Conservation (phyloP, 345 rosid species). For the Iberis pinnata region DNA sequence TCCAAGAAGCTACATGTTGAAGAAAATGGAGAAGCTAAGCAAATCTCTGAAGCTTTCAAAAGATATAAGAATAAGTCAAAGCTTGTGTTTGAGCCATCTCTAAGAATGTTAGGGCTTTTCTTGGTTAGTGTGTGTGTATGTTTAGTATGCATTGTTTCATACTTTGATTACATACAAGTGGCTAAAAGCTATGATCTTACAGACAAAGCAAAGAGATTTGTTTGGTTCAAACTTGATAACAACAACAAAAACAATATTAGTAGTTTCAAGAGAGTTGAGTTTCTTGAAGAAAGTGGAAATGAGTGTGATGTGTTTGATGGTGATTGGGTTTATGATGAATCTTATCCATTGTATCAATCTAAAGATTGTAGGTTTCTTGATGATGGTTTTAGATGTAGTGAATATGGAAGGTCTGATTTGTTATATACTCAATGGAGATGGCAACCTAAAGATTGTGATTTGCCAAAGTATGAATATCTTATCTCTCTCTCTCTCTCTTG, state of each 20-base stretch:
- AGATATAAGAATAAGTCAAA: constrained; percentile 58
- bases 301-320: constrained; percentile 78
- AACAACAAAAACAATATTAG: not conserved
- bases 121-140: constrained; percentile 41
- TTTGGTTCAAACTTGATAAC: constrained; percentile 46
- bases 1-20: constrained; percentile 45
- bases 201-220: constrained; percentile 49
- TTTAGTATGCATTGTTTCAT: constrained; percentile 53
- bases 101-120: constrained; percentile 62
- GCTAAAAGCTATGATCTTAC: constrained; percentile 42
- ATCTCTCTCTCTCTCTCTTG: not conserved
- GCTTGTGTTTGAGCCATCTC: constrained; percentile 55
- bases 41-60: constrained; percentile 36
- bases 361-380: constrained; percentile 79
- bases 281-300: constrained; percentile 46
- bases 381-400: constrained; percentile 75
- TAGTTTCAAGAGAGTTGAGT: constrained; percentile 48
- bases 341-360: constrained; percentile 76
- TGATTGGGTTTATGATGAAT: constrained; percentile 94
- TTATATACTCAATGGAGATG: constrained; percentile 93
- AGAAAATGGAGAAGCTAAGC: constrained; percentile 40
- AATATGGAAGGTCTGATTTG: constrained; percentile 81
- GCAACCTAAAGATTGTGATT: constrained; percentile 74
- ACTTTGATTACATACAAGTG: constrained; percentile 53
- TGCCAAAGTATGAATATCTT: constrained; percentile 57